These are phyloP conservation scores for Pseudozyma hubeiensis DNA, from an alignment of 1,284 basidiomycete species.

Conservation along the genomic window DNA sequence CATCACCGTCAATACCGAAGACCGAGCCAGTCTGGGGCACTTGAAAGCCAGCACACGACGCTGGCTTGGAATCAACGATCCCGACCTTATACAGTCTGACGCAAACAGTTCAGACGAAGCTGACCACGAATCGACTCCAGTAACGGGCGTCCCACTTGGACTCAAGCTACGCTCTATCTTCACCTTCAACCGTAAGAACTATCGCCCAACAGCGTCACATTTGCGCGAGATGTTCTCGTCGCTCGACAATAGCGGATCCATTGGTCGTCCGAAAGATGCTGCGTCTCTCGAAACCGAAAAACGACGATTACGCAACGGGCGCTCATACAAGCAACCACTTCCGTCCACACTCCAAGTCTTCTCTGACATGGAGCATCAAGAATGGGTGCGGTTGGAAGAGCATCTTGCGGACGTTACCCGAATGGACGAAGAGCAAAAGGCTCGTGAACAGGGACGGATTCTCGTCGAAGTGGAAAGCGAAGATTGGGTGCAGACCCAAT, in stretches of 20 bases:
- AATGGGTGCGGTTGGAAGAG: slow-evolving; percentile 28
- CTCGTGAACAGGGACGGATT: slow-evolving; percentile 22
- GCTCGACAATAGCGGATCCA: background rate
- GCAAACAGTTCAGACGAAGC: background rate
- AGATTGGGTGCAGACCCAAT: slow-evolving; percentile 15
- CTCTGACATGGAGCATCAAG: slow-evolving; percentile 24
- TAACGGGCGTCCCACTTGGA: background rate
- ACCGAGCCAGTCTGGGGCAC: slow-evolving; percentile 6
- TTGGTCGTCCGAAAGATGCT: slow-evolving; percentile 19
- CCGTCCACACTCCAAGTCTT: slow-evolving; percentile 10
- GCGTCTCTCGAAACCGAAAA: slow-evolving; percentile 2
- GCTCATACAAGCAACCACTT: slow-evolving; percentile 17
- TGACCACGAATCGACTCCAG: background rate
- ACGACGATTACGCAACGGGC: slow-evolving; percentile 18
- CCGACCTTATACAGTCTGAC: background rate
- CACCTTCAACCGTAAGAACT: background rate
- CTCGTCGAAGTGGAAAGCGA: slow-evolving; percentile 16
- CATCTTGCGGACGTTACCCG: background rate
- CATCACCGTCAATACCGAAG: slow-evolving; percentile 13
- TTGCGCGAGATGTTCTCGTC: slow-evolving; percentile 10
- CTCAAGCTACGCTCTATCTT: slow-evolving; percentile 6
- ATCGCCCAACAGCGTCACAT: background rate
- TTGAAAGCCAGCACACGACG: slow-evolving; percentile 22
- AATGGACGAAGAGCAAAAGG: slow-evolving; percentile 14
- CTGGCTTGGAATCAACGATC: slow-evolving; percentile 14